Base-by-base conservation (phyloP, 192 early-diverging fungal species). In the Podila minutissima region DNA sequence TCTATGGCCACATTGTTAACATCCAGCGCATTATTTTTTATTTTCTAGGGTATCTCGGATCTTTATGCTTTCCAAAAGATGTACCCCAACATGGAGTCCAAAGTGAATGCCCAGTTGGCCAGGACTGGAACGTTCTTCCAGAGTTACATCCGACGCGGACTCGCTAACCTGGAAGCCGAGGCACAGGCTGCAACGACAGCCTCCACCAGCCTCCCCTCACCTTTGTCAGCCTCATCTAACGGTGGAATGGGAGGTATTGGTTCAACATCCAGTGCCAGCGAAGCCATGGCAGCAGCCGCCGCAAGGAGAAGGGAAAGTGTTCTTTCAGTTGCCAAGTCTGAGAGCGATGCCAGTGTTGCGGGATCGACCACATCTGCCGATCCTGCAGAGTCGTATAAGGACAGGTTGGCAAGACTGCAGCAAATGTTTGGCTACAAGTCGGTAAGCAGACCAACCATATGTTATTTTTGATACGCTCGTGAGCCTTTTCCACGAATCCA, bases 41-140 rank as follows among this genome's bases (percentile, higher is more conserved):
- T 20, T 37, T 22, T 60, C 6, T 65, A 90, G 88, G 94, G 91
- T 41, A 93, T 96, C 62, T 38, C 83, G 32, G 93, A 94, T 46
- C 79, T 96, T 50, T 93, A 95, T 77, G 86, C 89, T 64, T 92
- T 95, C 78, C 91, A 91, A 68, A 92, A 94, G 72, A 75, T 83
- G 66, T 88, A 94, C 74, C 94, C 93, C 33, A 83, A 89, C 37
- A 85, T 86, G 49, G 88, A 93, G 63, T 62, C 67, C 13, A 86
- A 88, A 64, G 87, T 96, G 1, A 89, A 90, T 73, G 83, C 84
- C 32, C 85, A 89, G 58, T 72, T 93, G 57, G 77, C 83, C 32
- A 83, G 87, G 51, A 91, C 92, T 10, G 92, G 93, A 20, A 84
- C 83, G 4, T 93, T 89, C 69, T 94, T 94, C 67, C 90, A 92